phyloP scores from a whole-genome alignment of 257 asterid genomes.

The Scutellaria galericulata region DNA sequence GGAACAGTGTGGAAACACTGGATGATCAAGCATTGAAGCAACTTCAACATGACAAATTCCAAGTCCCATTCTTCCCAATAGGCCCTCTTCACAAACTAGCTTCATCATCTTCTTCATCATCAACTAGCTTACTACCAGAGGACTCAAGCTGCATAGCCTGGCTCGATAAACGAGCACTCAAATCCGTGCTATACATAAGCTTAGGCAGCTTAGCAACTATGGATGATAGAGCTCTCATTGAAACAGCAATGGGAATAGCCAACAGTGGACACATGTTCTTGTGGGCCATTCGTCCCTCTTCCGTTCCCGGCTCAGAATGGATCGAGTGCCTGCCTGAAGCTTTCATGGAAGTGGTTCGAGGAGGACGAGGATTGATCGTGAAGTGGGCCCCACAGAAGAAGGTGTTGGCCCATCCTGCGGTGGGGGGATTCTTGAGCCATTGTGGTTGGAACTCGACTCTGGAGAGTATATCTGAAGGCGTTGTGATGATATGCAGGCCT shows the following conservation, averaged over 20 bases:
- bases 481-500: constrained; percentile 45
- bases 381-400: constrained; percentile 59
- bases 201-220: constrained; percentile 49
- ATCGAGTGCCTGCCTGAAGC: constrained; percentile 34
- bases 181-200: constrained; percentile 52
- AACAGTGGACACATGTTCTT: constrained; percentile 48
- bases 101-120: constrained; percentile 28
- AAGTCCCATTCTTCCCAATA: constrained; percentile 22
- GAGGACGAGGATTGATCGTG: constrained; percentile 33
- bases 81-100: too few relatives aligned
- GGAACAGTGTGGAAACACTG: constrained; percentile 44
- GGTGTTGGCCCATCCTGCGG: constrained; percentile 45
- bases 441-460: constrained; percentile 65
- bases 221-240: constrained; percentile 27
- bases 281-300: constrained; percentile 53
- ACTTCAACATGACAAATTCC: constrained; percentile 46
- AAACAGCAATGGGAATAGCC: constrained; percentile 52
- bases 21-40: constrained; percentile 35
- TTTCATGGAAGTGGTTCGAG: constrained; percentile 17
- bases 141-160: constrained; percentile 45
- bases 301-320: constrained; percentile 32
- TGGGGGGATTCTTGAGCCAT: constrained; percentile 53
- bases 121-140: constrained; percentile 39
- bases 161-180: constrained; percentile 47
- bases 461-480: constrained; percentile 47